Base-by-base conservation (phyloP, 2,329 filamentous ascomycete species). In the Pseudopithomyces chartarum region DNA sequence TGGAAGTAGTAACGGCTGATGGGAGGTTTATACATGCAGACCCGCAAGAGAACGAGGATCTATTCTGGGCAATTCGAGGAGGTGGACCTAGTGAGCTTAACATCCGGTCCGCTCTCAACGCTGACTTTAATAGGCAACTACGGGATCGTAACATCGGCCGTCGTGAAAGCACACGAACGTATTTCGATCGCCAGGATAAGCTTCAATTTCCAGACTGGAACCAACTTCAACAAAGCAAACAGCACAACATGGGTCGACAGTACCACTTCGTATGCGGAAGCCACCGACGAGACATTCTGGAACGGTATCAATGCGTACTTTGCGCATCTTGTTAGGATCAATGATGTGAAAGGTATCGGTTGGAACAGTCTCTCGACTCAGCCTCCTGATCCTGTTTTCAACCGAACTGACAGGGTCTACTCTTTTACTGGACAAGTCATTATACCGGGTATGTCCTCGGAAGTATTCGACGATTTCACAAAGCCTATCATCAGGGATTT, bases 11-110 rank as follows among this genome's bases (percentile, higher is more conserved):
- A 2, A 66, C 67, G 4, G 65, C 69, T 0, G 65, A 69, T 48
- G 69, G 70, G 11, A 59, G 45, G 26, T 67, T 71, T 47, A 53
- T 71, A 1, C 64, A 67, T 44, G 66, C 65, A 1, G 57, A 64
- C 50, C 59, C 62, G 2, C 43, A 54, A 6, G 57, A 63, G 22
- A 69, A 71, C 22, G 40, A 57, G n/a, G 68, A 73, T 43, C 47
- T 72, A 1, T 72, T 72, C 40, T 73, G 61, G 57, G 70, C 69
- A 0, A 59, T 73, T 20, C 63, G 70, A 12, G 69, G 70, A 22
- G 70, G 70, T 6, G 71, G 71, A 2, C 67, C 67, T n/a, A 60
- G 69, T 66, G 61, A 53, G 60, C 50, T 2, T 22, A 6, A 32
- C 2, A 34, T 29, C 13, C 1, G 5, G 44, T 5, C 2, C 43